Conservation (phyloP, 75 land plant genomes). For the Cunninghamia lanceolata region DNA sequence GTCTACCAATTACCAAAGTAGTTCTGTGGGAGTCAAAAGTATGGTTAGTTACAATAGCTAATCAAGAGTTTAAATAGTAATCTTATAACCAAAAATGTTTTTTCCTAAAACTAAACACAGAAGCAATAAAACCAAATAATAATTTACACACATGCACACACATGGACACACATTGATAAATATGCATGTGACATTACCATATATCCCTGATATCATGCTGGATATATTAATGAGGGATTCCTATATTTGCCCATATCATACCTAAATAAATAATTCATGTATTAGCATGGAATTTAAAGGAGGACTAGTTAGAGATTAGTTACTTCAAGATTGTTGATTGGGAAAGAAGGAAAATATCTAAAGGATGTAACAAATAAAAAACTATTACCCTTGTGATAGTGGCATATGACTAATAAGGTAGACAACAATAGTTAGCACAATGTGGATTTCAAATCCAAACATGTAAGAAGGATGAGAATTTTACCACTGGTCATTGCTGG, state of each 20-base stretch:
- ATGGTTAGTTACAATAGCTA: neutral
- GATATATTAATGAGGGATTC: neutral
- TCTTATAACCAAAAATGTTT: neutral
- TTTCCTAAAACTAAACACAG: neutral
- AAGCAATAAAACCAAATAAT: neutral
- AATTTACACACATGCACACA: neutral
- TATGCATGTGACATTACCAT: too few relatives aligned
- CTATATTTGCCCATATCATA: neutral
- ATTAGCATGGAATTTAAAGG: neutral
- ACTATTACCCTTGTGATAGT: neutral
- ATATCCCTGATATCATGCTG: too few relatives aligned
- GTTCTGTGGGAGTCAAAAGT: neutral
- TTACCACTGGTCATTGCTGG: neutral
- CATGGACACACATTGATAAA: too few relatives aligned
- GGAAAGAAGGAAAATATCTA: neutral
- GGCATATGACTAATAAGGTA: neutral
- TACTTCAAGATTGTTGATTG: neutral
- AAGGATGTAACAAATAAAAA: neutral
- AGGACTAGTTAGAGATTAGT: neutral
- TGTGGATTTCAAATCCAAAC: neutral
- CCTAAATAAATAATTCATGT: neutral
- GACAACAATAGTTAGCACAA: neutral
- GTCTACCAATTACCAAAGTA: neutral
- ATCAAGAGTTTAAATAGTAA: neutral
- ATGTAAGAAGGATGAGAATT: neutral